Base-by-base conservation (phyloP, 352 stramenopile genomes). In the Pythium aristosporum region DNA sequence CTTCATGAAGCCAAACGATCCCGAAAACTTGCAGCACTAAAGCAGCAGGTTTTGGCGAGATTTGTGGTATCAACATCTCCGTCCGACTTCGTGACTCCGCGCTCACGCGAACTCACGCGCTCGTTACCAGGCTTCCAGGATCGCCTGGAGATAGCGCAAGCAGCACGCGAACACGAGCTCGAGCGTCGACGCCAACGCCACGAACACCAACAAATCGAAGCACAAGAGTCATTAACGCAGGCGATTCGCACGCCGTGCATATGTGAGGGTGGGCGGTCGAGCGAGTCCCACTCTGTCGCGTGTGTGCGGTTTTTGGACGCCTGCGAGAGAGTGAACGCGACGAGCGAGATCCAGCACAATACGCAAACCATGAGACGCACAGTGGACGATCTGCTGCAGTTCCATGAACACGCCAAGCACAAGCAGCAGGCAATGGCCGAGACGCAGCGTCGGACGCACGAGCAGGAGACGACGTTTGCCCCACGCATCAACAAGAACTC, bases 241-340 rank as follows among this genome's bases (percentile, higher is more conserved):
- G 46, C 13, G 1, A 39, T 63, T 7, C 44, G 54, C 9, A 55
- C 44, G 36, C 54, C 59, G 0, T 68, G 65, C 34, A 47, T 71
- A 15, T 67, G 65, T 58, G 57, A 58, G 3, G 37, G 39, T n/a
- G 37, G 30, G 13, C 4, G 53, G 54, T 49, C 51, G 15, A 1
- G 61, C 7, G 37, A 61, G 3, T 11, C 41, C 12, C 79, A 85
- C 73, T 30, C 75, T n/a, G 47, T 69, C 15, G 61, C 75, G 0
- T 88, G 79, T 37, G 39, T 70, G 48, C 68, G 76, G 11, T 88
- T 88, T 61, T 81, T 86, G 79, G 58, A 69, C 13, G 80, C 79
- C 56, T 88, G 79, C 50, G 65, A 50, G 36, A 81, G 75, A 48
- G 80, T 80, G 67, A 85, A 86, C 65, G 54, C 61, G 4, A 78